Conservation (phyloP, 345 rosid species). For the Abelmoschus esculentus region DNA sequence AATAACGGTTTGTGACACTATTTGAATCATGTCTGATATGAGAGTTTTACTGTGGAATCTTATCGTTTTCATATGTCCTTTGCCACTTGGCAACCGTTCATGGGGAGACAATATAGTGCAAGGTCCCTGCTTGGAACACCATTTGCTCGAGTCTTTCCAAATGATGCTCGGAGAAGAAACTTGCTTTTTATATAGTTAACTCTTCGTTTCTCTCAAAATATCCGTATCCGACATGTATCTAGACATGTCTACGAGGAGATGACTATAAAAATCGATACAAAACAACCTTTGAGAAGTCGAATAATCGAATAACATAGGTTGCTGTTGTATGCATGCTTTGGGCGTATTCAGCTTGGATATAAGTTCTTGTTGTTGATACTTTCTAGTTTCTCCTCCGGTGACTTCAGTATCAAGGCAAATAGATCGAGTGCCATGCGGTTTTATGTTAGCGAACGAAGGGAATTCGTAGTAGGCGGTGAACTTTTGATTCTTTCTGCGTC, state of each 20-base stretch:
- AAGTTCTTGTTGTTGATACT: not conserved
- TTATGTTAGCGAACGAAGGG: not conserved
- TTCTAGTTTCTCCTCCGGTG: no score
- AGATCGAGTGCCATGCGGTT: not conserved
- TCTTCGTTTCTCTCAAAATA: no score
- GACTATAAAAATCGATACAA: no score
- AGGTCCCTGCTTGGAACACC: no score
- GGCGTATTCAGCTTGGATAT: slow-evolving; percentile 2
- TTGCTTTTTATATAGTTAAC: no score
- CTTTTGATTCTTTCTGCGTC: not conserved
- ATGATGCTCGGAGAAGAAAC: not conserved
- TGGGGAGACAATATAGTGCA: no score
- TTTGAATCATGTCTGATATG: no score
- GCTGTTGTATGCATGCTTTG: not conserved
- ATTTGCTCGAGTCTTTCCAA: slow-evolving; percentile 21
- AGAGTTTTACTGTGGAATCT: no score
- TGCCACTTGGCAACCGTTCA: no score
- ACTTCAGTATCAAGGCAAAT: not conserved
- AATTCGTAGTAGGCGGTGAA: not conserved
- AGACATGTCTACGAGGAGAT: not conserved
- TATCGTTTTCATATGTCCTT: slow-evolving; percentile 19
- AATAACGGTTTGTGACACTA: no score
- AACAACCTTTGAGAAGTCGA: not conserved
- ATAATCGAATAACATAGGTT: not conserved
- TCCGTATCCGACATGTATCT: not conserved